Base-by-base conservation (phyloP, 2,329 filamentous ascomycete genomes). In the Talaromyces sp. region DNA sequence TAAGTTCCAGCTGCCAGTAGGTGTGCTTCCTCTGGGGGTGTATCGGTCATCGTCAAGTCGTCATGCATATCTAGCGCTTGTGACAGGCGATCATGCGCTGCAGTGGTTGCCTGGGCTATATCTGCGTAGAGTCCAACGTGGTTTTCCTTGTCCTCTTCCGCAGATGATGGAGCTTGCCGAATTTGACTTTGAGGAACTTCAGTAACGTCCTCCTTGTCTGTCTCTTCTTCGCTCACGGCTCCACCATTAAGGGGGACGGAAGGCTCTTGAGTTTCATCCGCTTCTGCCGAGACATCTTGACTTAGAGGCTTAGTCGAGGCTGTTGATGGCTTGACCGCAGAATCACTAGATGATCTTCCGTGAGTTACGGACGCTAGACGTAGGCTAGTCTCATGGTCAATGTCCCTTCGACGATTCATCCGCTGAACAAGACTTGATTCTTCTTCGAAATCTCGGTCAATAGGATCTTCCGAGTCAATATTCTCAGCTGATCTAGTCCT, bases 81-180 rank as follows among this genome's bases (percentile, higher is more conserved):
- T 3, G 78, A 80, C 53, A 79, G 72, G 4, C 77, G 75, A 63
- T 75, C 73, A 64, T 80, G 78, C 8, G 77, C 74, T 67, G 68
- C 73, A 61, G 72, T 69, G 3, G 76, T 71, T 10, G 75, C 73
- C 64, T 71, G 70, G 3, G 75, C 70, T 27, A 72, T 67, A 31
- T 73, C 70, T 43, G 71, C 64, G 27, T 71, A 69, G 22, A 69
- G 69, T 49, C 71, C 73, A 31, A 76, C 70, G 63, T 76, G 75
- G 59, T 83, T 83, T 68, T 83, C 81, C 68, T 83, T 83, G 66
- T 83, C 77, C 65, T 82, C 81, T 45, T 81, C 80, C 10, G 71
- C 72, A 11, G 76, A 72, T 15, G 72, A 69, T 51, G 73, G 69
- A 25, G 67, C 59, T 5, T 73, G 70, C 58, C 76, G 76, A 49